Conservation (phyloP, 768 basidiomycete genomes). For the Collybia nuda region DNA sequence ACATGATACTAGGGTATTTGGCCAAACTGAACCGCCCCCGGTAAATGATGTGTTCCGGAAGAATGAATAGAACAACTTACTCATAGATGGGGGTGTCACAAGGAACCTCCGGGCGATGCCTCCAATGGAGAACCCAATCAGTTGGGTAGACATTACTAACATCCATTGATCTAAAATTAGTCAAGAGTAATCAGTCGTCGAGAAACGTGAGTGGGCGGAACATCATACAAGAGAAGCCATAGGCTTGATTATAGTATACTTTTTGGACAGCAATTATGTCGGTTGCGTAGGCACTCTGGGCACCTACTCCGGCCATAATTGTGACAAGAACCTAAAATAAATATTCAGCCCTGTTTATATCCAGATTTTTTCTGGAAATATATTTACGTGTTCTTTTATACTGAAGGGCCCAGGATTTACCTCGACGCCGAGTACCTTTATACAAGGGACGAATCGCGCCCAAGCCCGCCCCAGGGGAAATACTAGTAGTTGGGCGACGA, state of each 20-base stretch:
- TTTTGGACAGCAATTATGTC: constrained; percentile 76
- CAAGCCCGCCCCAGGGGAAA: constrained; percentile 70
- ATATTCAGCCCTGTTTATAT: neutral
- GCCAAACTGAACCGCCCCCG: constrained; percentile 55
- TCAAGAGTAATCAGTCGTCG: neutral
- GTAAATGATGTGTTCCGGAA: neutral
- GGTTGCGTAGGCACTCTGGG: constrained; percentile 60
- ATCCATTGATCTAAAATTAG: constrained; percentile 49
- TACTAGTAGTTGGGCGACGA: constrained; percentile 70
- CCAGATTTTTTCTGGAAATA: neutral
- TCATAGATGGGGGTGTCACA: constrained; percentile 66
- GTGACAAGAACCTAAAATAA: constrained; percentile 54
- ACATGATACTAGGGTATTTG: constrained; percentile 66
- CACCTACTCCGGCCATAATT: constrained; percentile 61
- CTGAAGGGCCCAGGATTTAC: constrained; percentile 76
- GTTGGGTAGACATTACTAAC: constrained; percentile 69
- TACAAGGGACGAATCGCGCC: constrained; percentile 57
- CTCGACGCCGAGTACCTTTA: constrained; percentile 54
- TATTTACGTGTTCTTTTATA: constrained; percentile 61
- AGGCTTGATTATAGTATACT: constrained; percentile 62
- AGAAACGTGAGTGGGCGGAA: neutral
- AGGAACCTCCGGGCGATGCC: constrained; percentile 64
- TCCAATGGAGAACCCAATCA: constrained; percentile 59
- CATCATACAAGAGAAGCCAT: constrained; percentile 45
- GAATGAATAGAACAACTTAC: constrained; percentile 25